Base-by-base conservation (phyloP, 2,329 filamentous ascomycete species). In the Didymella exigua region DNA sequence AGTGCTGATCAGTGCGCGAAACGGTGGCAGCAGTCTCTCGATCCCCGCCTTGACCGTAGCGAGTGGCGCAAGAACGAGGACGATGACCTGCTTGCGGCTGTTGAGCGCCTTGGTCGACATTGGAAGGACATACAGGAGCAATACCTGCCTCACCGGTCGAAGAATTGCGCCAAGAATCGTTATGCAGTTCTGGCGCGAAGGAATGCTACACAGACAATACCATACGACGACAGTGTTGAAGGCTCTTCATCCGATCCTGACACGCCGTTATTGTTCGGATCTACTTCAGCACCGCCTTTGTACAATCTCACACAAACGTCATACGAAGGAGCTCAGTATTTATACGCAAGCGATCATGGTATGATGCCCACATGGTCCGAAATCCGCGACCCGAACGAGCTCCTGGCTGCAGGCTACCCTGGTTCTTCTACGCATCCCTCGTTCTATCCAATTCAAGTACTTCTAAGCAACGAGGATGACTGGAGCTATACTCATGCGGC, bases 1-100 rank as follows among this genome's bases (percentile, higher is more conserved):
- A 75, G 73, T 60, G 75, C 75, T 54, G 75, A 77, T 43, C 75
- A 80, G 65, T 79, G 78, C 56, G 76, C 78, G n/a, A 79, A 80
- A 58, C 68, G 78, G 37, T 80, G 78, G 78, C 76, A 78, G 38
- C 76, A 77, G 24, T 76, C 72, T 8, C 71, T 79, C 2, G 75
- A 78, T 55, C 78, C 78, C 3, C 68, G 71, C 18, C 63, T 80
- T 44, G 69, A 77, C 52, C 74, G 70, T 29, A 75, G 70, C 41
- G 71, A 75, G 51, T 77, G 75, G 75, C 66, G 62, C 9, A 68
- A 72, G 8, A 48, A 61, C n/a, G 75, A 77, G 52, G 74, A 74
- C 71, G 2, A 58, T 4, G 41, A 23, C 1, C 23, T 55, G 2
- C 36, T 55, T 5, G 21, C 23, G 9, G 52, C 52, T 10, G 52